Evolutionary conservation across 148 eudicot genomes (phyloP), one percentile per base, ranked within the genome.

Genomic region (Persicaria tinctoria): DNA sequence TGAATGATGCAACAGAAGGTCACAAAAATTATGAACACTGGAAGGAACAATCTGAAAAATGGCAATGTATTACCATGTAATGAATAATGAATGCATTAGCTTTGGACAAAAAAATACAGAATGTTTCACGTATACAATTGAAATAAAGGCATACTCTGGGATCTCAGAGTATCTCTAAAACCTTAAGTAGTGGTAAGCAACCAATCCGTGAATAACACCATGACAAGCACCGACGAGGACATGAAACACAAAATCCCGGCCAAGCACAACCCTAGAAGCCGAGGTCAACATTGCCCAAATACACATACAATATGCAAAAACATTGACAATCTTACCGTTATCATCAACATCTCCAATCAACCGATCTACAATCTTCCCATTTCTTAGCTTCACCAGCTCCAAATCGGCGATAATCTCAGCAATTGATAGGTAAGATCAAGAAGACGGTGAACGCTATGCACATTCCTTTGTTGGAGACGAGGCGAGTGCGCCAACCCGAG

Each of bases 401-500:
- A 89, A 53, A 45, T 82, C 81, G 2, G 79, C 74, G 0, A 51
- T 64, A 10, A 86, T 32, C 48, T 74, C 73, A 5, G 56, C 32
- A 13, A 78, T 56, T 1, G 86, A 85, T 49, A 87, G 83, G 46
- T 46, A 81, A 20, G 84, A 71, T 20, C 23, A 7, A 92, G 59
- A 0, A 83, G 51, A 87, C 92, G 51, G 89, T 76, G 60, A 93
- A 82, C 0, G 92, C 81, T 9, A 86, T 50, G 59, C 83, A 84
- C 96, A 93, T 20, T 20, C 76, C 78, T 27, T 81, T 78, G 78
- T 90, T 93, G 79, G 90, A 91, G 6, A 81, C 76, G 1, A 93
- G 96, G 10, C 98, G 88, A 10, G 89, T 88, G 5, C 84, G 41
- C n/a, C 89, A n/a, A n/a, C n/a, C n/a, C 79, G 71, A 87, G 83